Percentiles rank a stretch among this genome's conserved stretches.
Conservation (phyloP, 1,139 yeast species). For the Saccharomyces hybrid region DNA sequence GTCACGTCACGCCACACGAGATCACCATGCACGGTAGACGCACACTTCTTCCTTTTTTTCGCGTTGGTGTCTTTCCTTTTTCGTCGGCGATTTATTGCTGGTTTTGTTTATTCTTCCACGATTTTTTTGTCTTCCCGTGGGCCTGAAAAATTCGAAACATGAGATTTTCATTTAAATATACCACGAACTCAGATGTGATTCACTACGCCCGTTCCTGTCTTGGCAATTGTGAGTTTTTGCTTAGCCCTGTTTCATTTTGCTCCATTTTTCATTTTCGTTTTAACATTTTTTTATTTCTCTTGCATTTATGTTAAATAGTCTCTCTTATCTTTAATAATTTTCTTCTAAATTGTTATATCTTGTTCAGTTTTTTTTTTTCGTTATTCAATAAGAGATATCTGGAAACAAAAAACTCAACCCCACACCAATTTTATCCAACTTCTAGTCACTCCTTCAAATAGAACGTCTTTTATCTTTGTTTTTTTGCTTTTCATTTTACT, state of each 20-base stretch:
- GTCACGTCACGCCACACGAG: neutral
- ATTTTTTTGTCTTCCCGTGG: neutral
- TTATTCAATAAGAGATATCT: neutral
- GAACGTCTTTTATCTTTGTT: neutral
- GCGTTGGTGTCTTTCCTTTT: conserved; percentile 1
- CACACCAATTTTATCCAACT: conserved; percentile 7
- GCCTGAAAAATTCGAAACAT: neutral
- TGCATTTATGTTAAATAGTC: neutral
- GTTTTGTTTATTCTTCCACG: neutral
- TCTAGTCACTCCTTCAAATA: conserved; percentile 9
- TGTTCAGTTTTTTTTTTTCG: neutral
- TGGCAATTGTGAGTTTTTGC: neutral
- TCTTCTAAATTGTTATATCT: neutral
- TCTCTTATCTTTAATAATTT: neutral
- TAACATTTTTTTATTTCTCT: neutral
- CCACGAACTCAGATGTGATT: neutral
- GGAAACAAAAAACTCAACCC: neutral
- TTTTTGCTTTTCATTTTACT: neutral
- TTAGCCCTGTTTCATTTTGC: neutral
- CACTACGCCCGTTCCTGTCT: neutral
- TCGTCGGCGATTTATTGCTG: neutral
- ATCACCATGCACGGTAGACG: neutral
- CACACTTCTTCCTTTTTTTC: neutral
- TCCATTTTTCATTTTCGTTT: neutral
- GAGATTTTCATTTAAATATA: neutral